phyloP scores from a whole-genome alignment of 768 basidiomycete species.

The Chiua virens region DNA sequence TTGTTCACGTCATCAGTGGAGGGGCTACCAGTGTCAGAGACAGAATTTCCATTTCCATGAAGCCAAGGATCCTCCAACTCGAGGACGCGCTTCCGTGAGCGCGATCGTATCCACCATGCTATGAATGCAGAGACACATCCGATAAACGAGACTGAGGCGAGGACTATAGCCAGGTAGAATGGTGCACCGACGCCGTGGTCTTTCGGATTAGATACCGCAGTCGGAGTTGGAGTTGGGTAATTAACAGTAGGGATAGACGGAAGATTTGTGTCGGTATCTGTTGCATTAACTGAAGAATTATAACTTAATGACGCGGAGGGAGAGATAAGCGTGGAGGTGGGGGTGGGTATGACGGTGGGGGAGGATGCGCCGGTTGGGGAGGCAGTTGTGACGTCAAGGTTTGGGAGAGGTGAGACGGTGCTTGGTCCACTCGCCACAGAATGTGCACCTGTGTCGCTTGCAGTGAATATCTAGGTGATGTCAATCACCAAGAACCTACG shows the following conservation, averaged over 20 bases:
- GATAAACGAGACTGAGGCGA: conserved; percentile 46
- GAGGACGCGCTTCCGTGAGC: conserved; percentile 37
- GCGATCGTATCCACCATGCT: conserved; percentile 48
- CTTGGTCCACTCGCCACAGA: not conserved
- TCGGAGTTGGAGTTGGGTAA: conserved; percentile 24
- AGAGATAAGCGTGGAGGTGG: not conserved
- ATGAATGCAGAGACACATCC: conserved; percentile 47
- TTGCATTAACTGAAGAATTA: conserved; percentile 2
- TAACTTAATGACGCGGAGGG: conserved; percentile 5
- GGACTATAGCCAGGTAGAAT: conserved; percentile 51
- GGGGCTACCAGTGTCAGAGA: conserved; percentile 2
- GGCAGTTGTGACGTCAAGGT: conserved; percentile 21
- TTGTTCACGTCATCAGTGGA: not conserved
- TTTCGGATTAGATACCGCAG: conserved; percentile 18
- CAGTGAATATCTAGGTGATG: conserved; percentile 8
- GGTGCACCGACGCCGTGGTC: conserved; percentile 34
- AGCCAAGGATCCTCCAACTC: conserved; percentile 31
- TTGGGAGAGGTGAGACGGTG: conserved; percentile 11
- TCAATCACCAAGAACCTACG: not conserved
- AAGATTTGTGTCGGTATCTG: conserved; percentile 19
- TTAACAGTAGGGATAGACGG: conserved; percentile 24
- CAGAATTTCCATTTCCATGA: conserved; percentile 33
- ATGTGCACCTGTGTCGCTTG: not conserved
- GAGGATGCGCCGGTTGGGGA: conserved; percentile 2
- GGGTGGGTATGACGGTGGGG: conserved; percentile 1